Evolutionary conservation across 768 basidiomycete species (phyloP), one percentile per base, ranked within the genome.

Genomic region (Suillus subalutaceus): DNA sequence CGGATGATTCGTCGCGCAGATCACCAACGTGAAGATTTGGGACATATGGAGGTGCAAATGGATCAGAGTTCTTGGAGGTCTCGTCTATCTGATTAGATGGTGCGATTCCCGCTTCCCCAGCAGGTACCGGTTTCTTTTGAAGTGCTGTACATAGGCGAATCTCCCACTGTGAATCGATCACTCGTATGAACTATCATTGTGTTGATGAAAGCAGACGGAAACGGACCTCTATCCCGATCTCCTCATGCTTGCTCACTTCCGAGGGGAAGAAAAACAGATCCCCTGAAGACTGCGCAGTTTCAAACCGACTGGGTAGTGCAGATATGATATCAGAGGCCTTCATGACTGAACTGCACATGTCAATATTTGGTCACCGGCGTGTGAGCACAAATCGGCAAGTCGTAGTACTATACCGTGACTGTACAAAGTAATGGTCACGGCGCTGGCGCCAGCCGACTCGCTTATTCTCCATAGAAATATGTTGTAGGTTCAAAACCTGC

Each of bases 11-110:
- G 65, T 90, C 88, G 62, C 70, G 44, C 60, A 97, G 75, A 68
- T 92, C 90, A 0, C 93, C 94, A 1, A 97, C 79, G 69, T 86
- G 85, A 16, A 99, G 81, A 63, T 90, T 88, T 9, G 85, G 82
- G 59, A 87, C 87, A 74, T 96, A 97, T 6, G 96, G 96, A 6
- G 93, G 92, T n/a, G 84, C 79, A 76, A 99, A 97, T 0, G 94
- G 94, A 72, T 95, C 88, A 30, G 72, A 72, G 52, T 80, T 81
- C 64, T 75, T 77, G 61, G 74, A 67, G 23, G 57, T 69, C 52
- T 72, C 7, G 37, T 65, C 66, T n/a, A 73, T 55, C 53, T 76
- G 73, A 50, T 68, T 77, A 68, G 52, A 64, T 70, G 63, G 67
- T 61, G 65, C 72, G 67, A 66, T 74, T 55, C 65, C 70, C 13